A percentile compares a stretch with the other conserved stretches of the same genome.
Conservation (phyloP, 2,329 filamentous ascomycete genomes). For the Byssothecium circinans region DNA sequence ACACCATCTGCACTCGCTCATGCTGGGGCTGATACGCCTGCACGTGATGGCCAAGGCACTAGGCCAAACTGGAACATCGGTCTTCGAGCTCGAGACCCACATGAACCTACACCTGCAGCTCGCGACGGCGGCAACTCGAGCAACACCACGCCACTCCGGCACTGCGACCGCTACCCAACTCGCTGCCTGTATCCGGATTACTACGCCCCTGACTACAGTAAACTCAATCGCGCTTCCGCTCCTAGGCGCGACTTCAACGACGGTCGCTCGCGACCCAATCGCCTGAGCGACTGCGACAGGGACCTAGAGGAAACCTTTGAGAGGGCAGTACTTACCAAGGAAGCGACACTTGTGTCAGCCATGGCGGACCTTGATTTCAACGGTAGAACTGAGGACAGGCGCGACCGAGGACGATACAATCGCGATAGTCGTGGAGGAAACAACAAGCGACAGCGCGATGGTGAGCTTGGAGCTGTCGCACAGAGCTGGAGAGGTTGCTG, state of each 20-base stretch:
- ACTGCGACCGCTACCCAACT: slow-evolving; percentile 4
- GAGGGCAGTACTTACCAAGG: background rate
- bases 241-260: background rate
- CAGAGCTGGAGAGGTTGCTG: slow-evolving; percentile 1
- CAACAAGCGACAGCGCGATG: slow-evolving; percentile 40
- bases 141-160: slow-evolving; percentile 2
- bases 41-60: slow-evolving; percentile 16
- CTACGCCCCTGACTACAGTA: background rate
- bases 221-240: background rate
- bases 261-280: background rate
- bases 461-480: slow-evolving; percentile 21
- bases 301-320: background rate
- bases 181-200: slow-evolving; percentile 6
- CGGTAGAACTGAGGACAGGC: slow-evolving; percentile 23
- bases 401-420: slow-evolving; percentile 23
- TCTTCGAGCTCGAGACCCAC: slow-evolving; percentile 1
- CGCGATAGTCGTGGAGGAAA: slow-evolving; percentile 17
- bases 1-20: no score
- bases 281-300: slow-evolving; percentile 8
- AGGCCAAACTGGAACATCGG: slow-evolving; percentile 15
- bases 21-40: no score
- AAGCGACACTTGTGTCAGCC: slow-evolving; percentile 14
- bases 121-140: no score
- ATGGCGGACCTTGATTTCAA: slow-evolving; percentile 37
- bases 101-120: no score